Base-by-base conservation (phyloP, 805 yeast genomes). In the Wickerhamiella azyma region DNA sequence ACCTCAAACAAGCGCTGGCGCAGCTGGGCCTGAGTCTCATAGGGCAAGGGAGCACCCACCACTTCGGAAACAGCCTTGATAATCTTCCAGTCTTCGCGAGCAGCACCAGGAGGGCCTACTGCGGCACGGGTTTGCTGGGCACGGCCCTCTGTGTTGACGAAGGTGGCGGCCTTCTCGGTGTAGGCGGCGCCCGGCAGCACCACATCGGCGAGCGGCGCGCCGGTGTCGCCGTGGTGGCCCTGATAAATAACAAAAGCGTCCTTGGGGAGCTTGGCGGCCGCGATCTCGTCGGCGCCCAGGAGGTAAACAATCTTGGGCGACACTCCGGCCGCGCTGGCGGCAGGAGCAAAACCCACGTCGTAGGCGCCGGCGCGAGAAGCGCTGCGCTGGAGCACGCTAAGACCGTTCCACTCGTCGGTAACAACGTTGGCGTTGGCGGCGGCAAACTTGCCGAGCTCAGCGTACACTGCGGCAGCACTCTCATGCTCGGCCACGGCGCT, bases 61-160 rank as follows among this genome's bases (percentile, higher is more conserved):
- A 80, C 82, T 64, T 85, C 94, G 47, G 84, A 76, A 49, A 82
- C 71, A 2, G 94, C 94, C 66, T 88, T 76, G 55, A 85, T 63
- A 52, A 84, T 81, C 67, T 79, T 79, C 94, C 94, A 84, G 66
- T 85, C 94, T 65, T 84, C 94, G 63, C 94, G 79, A 39, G 94
- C 92, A 41, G 74, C 81, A 26, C 92, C 94, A 40, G 94, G 94
- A 7, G 92, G 80, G 51, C 79, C 82, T 26, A 84, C 78, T 37
- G 94, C 92, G 38, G 94, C 94, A 53, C 89, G 74, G 2, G 94
- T 81, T 48, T 71, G 64, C 69, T 84, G 94, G 10, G 85, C 77
- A 62, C 94, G 77, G 56, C 94, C 94, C 67, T 85, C 94, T 33
- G 94, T 85, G 67, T 84, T 84, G 53, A 84, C 88, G 63, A 75